Evolutionary conservation across 2,329 filamentous ascomycete genomes (phyloP), one percentile per base, ranked within the genome.

Genomic region (Rutstroemia sp.): DNA sequence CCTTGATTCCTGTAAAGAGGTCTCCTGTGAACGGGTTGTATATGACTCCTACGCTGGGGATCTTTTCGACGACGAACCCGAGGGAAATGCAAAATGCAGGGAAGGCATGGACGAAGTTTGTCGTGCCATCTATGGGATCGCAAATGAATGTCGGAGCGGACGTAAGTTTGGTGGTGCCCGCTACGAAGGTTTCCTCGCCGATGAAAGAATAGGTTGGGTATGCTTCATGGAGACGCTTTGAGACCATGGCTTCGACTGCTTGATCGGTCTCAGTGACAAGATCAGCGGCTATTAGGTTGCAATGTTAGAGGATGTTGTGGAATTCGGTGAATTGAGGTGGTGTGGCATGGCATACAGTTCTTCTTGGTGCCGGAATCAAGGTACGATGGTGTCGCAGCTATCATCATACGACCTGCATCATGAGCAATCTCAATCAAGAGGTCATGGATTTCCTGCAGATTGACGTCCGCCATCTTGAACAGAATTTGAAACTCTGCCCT

Each of bases 81-180:
- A 92, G 82, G 10, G 86, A 90, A 72, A 92, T 85, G 73, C 84
- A 88, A 60, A 88, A 87, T 65, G 83, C 79, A 4, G 87, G 86
- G 72, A 89, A 86, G 19, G 79, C 80, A 72, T 92, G 88, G 48
- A 92, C 80, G 67, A 92, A 91, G 77, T 92, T 92, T 51, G 86
- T 90, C 6, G 83, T 91, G 67, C 87, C 88, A 72, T 92, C 88
- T 64, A 92, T 91, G 46, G 88, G 88, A 69, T 92, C 88, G 62
- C 88, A 85, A 67, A 92, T 80, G 72, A 92, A 92, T 45, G 88
- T 92, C 1, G 88, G 88, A 16, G 78, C 78, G 30, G 77, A 70
- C 0, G 82, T 86, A 48, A 92, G 75, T 45, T 71, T 74, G 59
- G 77, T 75, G 65, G 77, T 73, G 64, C 87, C 87, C 1, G 86